Base-by-base conservation (phyloP, 2,329 filamentous ascomycete species). In the Akanthomyces muscarius region DNA sequence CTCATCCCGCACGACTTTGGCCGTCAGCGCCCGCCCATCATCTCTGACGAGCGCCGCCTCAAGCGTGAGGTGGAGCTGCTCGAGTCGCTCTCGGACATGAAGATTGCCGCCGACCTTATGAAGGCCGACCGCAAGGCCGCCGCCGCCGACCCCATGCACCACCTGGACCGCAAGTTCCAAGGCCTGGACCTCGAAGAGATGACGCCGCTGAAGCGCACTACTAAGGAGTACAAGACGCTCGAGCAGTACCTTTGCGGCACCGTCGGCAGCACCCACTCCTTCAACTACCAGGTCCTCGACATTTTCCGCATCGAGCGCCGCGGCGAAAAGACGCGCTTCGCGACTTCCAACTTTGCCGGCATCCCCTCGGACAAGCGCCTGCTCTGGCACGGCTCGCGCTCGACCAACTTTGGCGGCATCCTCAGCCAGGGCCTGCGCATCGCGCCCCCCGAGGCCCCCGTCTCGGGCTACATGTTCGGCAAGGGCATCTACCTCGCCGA, bases 401-500 rank as follows among this genome's bases (percentile, higher is more conserved):
- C 82, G 38, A 95, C 90, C 59, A 96, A 96, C 73, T 96, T 88
- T 67, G 91, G 89, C 70, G 92, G 92, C 71, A 97, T 97, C 64
- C 84, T 96, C 48, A 89, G 87, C 63, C 91, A 96, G 74, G 92
- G 92, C 67, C 83, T 97, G 7, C 89, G 91, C n/a, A 96, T 96
- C 67, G 92, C 92, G 7, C 92, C 92, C 0, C 89, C 89, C 0
- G 89, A 96, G 73, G 92, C 92, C 0, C 92, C 91, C 0, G 87
- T 87, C 0, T 84, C 81, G 5, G 91, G 91, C 1, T 92, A 94
- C 78, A 94, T 94, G 89, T 96, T 96, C 68, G 92, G 89, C 63
- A 96, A 96, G 74, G 92, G 92, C 51, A 89, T 96, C 53, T 96
- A 96, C 71, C 83, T 96, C 2, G 91, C 91, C 2, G 91, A 96